These are phyloP conservation scores for Spinellus fusiger DNA, from an alignment of 192 early-diverging fungal species.

Conservation along the genomic window DNA sequence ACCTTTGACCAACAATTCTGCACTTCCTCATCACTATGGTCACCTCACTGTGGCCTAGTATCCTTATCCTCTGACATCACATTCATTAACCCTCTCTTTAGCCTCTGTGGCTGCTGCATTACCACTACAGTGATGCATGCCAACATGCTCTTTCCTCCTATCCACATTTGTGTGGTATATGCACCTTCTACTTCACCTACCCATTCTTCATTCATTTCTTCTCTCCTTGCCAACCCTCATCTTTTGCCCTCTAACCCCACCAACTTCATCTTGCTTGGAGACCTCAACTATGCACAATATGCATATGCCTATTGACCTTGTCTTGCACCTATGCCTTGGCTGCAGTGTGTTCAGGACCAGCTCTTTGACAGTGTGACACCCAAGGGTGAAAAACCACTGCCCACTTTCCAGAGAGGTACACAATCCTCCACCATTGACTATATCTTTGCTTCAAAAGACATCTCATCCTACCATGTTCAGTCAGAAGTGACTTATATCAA, in stretches of 20 bases:
- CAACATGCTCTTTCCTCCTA: not conserved
- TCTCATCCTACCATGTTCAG: not conserved
- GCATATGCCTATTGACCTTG: not conserved
- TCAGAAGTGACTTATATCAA: not conserved
- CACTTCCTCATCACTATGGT: not conserved
- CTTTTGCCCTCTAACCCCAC: not conserved
- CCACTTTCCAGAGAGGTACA: not conserved
- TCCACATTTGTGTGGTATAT: not conserved
- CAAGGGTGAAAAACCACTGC: not conserved
- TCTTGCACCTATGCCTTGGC: not conserved
- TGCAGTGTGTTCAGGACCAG: not conserved
- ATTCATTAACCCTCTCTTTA: not conserved
- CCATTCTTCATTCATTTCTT: not conserved
- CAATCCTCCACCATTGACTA: slow-evolving; percentile 18
- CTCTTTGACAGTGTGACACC: not conserved
- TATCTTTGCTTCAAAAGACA: slow-evolving; percentile 9
- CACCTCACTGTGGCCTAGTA: not conserved
- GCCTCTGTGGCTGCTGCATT: not conserved
- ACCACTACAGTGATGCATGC: not conserved
- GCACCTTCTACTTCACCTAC: not conserved
- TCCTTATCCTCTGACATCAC: not conserved
- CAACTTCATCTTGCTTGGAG: not conserved
- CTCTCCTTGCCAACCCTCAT: not conserved
- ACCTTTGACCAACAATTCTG: not conserved
- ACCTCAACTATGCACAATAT: slow-evolving; percentile 3